Percentiles rank a stretch among this genome's conserved stretches.
phyloP scores from a whole-genome alignment of 345 rosid genomes.

The Brassica rapa region DNA sequence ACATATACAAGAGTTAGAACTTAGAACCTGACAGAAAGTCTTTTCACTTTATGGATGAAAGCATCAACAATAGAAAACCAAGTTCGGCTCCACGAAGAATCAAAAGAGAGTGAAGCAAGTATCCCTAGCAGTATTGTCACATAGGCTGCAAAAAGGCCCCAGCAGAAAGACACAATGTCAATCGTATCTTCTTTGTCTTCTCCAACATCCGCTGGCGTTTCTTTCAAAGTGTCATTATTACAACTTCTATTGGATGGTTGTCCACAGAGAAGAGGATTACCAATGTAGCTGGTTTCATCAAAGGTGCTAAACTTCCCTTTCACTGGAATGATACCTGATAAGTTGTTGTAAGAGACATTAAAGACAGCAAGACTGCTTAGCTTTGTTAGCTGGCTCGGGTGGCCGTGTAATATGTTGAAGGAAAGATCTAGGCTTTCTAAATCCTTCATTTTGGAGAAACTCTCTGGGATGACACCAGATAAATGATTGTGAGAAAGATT shows the following conservation, averaged over 20 bases:
- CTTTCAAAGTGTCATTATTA: not conserved
- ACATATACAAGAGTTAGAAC: not conserved
- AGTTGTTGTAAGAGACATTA: conserved; percentile 5
- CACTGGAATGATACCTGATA: not conserved
- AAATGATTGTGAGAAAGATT: conserved; percentile 1
- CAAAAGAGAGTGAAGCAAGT: not conserved
- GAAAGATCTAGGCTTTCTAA: not conserved
- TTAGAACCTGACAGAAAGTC: not conserved
- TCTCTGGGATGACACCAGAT: not conserved
- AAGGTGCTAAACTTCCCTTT: not conserved
- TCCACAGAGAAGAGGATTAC: not conserved
- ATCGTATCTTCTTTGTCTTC: not conserved
- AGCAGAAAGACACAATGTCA: not conserved
- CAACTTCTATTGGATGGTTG: not conserved
- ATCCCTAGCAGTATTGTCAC: not conserved
- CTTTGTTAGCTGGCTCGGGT: not conserved
- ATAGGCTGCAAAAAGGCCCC: not conserved
- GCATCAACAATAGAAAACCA: not conserved
- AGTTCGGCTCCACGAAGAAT: not conserved
- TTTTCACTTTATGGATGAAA: not conserved
- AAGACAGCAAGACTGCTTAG: not conserved
- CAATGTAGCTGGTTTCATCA: not conserved
- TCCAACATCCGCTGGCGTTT: not conserved
- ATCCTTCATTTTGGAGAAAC: not conserved
- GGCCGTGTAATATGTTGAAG: not conserved